Percentiles rank a stretch among this genome's conserved stretches.
Conservation (phyloP, 2,329 filamentous ascomycete genomes). For the Sclerotinia subarctica region DNA sequence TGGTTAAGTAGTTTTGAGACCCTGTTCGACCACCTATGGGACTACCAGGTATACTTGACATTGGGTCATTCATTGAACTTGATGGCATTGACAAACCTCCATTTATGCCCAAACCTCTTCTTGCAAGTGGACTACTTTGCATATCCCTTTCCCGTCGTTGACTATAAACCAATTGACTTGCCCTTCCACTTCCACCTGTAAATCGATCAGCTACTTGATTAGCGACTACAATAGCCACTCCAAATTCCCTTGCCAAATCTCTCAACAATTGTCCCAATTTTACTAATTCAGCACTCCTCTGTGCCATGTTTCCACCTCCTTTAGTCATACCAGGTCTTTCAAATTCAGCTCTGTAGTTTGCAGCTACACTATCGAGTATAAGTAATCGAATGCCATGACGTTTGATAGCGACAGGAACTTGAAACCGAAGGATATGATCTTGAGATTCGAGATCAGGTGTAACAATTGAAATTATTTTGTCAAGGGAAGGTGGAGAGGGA, state of each 20-base stretch:
- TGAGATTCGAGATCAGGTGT: constrained; percentile 90
- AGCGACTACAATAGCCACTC: constrained; percentile 82
- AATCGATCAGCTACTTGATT: constrained; percentile 97
- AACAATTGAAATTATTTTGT: constrained; percentile 74
- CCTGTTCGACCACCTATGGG: background rate
- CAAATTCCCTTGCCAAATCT: constrained; percentile 68
- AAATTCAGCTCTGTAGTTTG: constrained; percentile 93
- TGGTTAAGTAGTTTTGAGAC: constrained; percentile 20
- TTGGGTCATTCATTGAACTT: constrained; percentile 29
- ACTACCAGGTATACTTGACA: constrained; percentile 27
- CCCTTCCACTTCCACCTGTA: constrained; percentile 20
- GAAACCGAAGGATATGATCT: constrained; percentile 90
- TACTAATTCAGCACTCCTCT: constrained; percentile 72
- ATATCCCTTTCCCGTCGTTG: constrained; percentile 5
- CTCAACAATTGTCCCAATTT: constrained; percentile 73
- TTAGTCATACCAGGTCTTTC: constrained; percentile 51
- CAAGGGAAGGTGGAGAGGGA: constrained; percentile 62
- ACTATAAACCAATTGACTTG: constrained; percentile 21
- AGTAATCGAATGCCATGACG: constrained; percentile 77
- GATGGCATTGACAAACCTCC: constrained; percentile 25
- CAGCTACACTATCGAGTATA: constrained; percentile 86
- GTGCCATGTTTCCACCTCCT: constrained; percentile 60
- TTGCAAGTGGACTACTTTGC: constrained; percentile 32
- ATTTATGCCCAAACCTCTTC: background rate
- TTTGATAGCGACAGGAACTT: constrained; percentile 80